Evolutionary conservation across 352 stramenopile genomes (phyloP).

Genomic region (Achlya hypogyna): DNA sequence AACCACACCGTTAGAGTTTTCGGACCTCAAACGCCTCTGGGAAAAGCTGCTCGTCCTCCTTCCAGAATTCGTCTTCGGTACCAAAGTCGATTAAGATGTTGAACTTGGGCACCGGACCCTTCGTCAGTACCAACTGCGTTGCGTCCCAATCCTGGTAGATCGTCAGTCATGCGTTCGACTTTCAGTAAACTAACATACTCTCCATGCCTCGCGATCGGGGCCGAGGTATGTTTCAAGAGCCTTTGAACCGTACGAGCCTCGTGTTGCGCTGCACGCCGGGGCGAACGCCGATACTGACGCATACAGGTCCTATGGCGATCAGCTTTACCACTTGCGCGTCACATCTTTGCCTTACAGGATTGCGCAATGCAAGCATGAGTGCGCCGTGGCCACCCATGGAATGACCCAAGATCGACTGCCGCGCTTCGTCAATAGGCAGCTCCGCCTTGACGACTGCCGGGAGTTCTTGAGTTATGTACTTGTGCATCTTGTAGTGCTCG

Average conservation of each 20-base stretch:
- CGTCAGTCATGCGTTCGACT: neutral
- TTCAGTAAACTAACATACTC: conserved; percentile 25
- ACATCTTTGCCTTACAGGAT: conserved; percentile 23
- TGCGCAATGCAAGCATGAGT: conserved; percentile 90
- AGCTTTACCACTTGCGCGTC: neutral
- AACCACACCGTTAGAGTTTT: neutral
- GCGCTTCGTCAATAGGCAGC: conserved; percentile 76
- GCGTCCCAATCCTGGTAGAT: conserved; percentile 76
- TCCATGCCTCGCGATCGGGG: conserved; percentile 74
- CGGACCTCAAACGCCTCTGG: conserved; percentile 79
- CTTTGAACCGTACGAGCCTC: conserved; percentile 96
- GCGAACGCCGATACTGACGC: conserved; percentile 92
- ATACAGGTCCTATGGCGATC: conserved; percentile 44
- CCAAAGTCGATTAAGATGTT: conserved; percentile 88
- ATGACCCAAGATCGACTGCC: conserved; percentile 91
- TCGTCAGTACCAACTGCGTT: conserved; percentile 73
- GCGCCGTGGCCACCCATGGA: conserved; percentile 97
- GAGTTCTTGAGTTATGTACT: conserved; percentile 95
- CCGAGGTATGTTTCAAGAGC: conserved; percentile 96
- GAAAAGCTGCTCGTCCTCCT: conserved; percentile 84
- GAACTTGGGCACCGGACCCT: conserved; percentile 47
- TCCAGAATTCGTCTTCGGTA: conserved; percentile 75
- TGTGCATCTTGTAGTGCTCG: conserved; percentile 96
- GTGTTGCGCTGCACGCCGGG: conserved; percentile 92
- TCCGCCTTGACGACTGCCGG: conserved; percentile 81